Conservation (phyloP, 352 stramenopile species). For the Poterioochromonas sp. region DNA sequence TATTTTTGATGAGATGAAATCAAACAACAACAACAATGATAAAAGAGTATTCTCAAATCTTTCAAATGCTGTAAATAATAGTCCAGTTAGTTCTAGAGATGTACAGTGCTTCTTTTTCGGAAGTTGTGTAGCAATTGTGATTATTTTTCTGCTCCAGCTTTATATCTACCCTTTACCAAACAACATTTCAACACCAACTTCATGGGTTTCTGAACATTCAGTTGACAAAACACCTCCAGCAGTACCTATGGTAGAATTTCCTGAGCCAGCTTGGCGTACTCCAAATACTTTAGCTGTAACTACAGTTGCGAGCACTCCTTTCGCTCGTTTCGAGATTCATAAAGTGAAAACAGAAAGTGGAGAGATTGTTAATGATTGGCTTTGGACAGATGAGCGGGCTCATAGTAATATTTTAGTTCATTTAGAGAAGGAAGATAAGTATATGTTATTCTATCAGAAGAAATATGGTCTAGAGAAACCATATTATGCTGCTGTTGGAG, state of each 20-base stretch:
- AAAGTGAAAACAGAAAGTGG: slow-evolving; percentile 23
- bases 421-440: slow-evolving; percentile 27
- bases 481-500: slow-evolving; percentile 23
- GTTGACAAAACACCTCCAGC: neutral
- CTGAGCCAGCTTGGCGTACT: slow-evolving; percentile 22
- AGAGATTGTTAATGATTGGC: slow-evolving; percentile 27
- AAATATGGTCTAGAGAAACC: slow-evolving; percentile 22
- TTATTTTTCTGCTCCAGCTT: no score
- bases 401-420: slow-evolving; percentile 35
- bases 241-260: slow-evolving; percentile 27
- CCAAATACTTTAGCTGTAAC: neutral
- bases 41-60: no score
- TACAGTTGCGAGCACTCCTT: slow-evolving; percentile 30
- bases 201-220: neutral
- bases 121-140: no score
- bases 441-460: slow-evolving; percentile 18
- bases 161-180: no score
- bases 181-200: neutral
- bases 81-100: no score
- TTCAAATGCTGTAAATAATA: no score
- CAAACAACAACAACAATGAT: no score
- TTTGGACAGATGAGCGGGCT: slow-evolving; percentile 31
- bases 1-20: no score
- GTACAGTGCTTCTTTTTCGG: no score
- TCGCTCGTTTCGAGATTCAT: slow-evolving; percentile 32